Conservation (phyloP, 2,329 filamentous ascomycete genomes). For the Chrysosporium keratinophilum region DNA sequence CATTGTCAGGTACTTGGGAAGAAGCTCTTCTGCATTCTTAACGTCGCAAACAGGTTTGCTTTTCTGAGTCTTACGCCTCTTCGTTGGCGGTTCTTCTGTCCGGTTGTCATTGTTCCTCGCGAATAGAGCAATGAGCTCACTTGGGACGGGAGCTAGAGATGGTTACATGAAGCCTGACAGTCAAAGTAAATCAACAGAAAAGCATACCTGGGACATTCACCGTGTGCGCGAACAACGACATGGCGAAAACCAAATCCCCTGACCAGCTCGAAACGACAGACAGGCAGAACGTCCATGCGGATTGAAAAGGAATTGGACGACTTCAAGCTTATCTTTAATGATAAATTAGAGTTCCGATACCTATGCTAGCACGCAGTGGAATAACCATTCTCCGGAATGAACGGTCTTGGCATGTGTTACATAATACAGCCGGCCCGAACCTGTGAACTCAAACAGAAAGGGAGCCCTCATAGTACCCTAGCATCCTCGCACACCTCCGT, state of each 20-base stretch:
- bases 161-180: not conserved
- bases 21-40: not conserved
- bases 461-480: too few species aligned
- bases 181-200: not conserved
- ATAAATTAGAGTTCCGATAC: not conserved
- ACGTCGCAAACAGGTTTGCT: not conserved
- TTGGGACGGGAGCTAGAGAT: not conserved
- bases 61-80: not conserved
- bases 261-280: not conserved
- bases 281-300: not conserved
- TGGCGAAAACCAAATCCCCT: not conserved
- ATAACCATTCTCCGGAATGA: too few species aligned
- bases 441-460: too few species aligned
- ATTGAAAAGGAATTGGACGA: not conserved
- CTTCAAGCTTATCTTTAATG: not conserved
- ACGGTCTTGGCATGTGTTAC: not conserved
- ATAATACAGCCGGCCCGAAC: not conserved
- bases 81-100: not conserved
- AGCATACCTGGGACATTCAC: not conserved
- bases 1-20: constrained; percentile 25
- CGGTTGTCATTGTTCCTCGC: not conserved
- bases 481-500: not conserved
- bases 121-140: not conserved
- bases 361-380: not conserved
- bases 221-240: not conserved